Base-by-base conservation (phyloP, 2,329 filamentous ascomycete genomes). In the Xylaria sp. region DNA sequence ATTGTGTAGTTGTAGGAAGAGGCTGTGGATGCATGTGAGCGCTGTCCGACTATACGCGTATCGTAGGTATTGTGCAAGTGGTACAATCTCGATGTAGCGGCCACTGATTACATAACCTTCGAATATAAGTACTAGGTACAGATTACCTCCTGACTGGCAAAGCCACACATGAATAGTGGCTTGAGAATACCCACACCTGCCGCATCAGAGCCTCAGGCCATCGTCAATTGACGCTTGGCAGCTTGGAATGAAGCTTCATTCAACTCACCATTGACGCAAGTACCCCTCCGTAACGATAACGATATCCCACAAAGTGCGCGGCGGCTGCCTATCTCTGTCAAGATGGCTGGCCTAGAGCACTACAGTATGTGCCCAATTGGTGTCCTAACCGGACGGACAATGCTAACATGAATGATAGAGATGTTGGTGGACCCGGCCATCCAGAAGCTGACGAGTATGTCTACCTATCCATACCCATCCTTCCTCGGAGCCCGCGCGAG, bases 351-450 rank as follows among this genome's bases (percentile, higher is more conserved):
- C 65, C 65, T 76, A 52, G 62, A 74, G 56, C 76, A 78, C 64
- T 71, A 70, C 69, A 74, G 76, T 78, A 64, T 44, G 74, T 58
- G 26, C 20, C 17, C 43, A 44, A 43, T 37, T 11, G 19, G 48
- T 39, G 21, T 11, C 2, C 9, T 48, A 39, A 60, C 55, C 58
- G 58, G 40, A 26, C 24, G 46, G 44, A 44, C 22, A 47, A 50
- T 51, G 61, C 71, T 73, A 66, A 75, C 64, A 41, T 54, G 26
- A 20, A 57, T 44, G 39, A 50, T 66, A 79, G 77, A 75, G 67
- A 62, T 79, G 70, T 66, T 71, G 63, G 56, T 76, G 72, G 77
- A 79, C 71, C 77, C 77, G 70, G 74, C 75, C 63, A 67, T 79
- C 63, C 68, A 75, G 68, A 76, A 75, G 69, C 65, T 78, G 63